Evolutionary conservation across 306 rosid genomes (phyloP), one percentile per base, ranked within the genome.

Genomic region (Gillenia trifoliata): DNA sequence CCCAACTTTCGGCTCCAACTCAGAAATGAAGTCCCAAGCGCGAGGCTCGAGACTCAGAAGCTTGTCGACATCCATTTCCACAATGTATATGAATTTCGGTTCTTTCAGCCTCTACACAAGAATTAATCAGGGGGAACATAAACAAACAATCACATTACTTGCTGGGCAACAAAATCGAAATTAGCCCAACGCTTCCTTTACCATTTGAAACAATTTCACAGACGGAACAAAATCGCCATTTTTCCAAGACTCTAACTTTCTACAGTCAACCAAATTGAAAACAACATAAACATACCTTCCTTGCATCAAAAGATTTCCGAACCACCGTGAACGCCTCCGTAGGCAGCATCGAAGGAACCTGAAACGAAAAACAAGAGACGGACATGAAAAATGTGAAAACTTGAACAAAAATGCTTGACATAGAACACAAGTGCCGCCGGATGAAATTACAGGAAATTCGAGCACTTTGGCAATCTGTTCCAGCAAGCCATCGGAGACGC

Each of bases 221-320:
- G 68, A 61, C 0, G 11, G 33, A 49, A 34, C n/a, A 38, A 4
- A 70, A 22, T 33, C 15, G 29, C 23, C n/a, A 38, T 25, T 16
- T 63, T 33, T 0, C 15, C 15, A 30, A 63, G 43, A 31, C 43
- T 33, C 23, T 7, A 31, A 63, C 45, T 33, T 31, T 19, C 25
- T 31, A 33, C 34, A 9, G 19, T 19, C 22, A 16, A 63, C 9
- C 15, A 30, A 31, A 55, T 11, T 41, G 19, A 36, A n/a, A 50
- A 0, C 45, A 33, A 68, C 31, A 20, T 55, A 78, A 78, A 56
- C 87, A 64, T 49, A 91, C 99, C 97, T 92, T 92, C 79, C 97
- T 87, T n/a, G 97, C 96, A 78, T 94, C 99, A 78, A 94, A 94
- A n/a, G 99, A 94, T 82, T 94, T 92, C 83, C 95, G 85, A 75